These are phyloP conservation scores for Nemania abortiva DNA, from an alignment of 2,329 filamentous ascomycete species.

Conservation along the genomic window DNA sequence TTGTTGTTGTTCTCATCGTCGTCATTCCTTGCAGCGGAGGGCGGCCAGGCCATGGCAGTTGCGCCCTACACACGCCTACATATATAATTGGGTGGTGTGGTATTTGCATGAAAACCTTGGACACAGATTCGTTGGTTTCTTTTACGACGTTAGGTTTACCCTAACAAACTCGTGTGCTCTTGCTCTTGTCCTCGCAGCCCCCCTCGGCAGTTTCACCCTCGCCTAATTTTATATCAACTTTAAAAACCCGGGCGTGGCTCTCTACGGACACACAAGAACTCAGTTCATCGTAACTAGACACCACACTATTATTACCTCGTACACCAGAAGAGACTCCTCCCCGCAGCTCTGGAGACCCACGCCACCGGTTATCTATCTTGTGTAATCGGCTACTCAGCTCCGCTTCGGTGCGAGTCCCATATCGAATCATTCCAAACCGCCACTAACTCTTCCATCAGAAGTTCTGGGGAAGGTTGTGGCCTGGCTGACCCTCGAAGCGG, in stretches of 20 bases:
- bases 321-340: constrained; percentile 33
- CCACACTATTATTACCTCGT: constrained; percentile 36
- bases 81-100: constrained; percentile 41
- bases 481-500: constrained; percentile 51
- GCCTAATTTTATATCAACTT: constrained; percentile 37
- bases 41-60: constrained; percentile 44
- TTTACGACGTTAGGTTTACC: constrained; percentile 42
- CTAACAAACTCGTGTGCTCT: constrained; percentile 40
- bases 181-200: constrained; percentile 40
- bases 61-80: constrained; percentile 33
- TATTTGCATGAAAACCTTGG: constrained; percentile 47
- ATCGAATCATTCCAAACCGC: constrained; percentile 27
- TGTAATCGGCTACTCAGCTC: constrained; percentile 34
- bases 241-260: constrained; percentile 34
- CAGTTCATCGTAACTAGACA: constrained; percentile 19
- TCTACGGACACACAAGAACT: constrained; percentile 9
- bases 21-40: constrained; percentile 28
- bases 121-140: constrained; percentile 41
- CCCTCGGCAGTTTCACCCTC: constrained; percentile 34
- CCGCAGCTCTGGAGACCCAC: constrained; percentile 38
- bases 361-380: constrained; percentile 38
- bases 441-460: constrained; percentile 29
- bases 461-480: constrained; percentile 37
- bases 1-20: constrained; percentile 39
- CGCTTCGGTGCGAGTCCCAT: constrained; percentile 30